Conservation (phyloP, 2,329 filamentous ascomycete species). For the Monilinia laxa region DNA sequence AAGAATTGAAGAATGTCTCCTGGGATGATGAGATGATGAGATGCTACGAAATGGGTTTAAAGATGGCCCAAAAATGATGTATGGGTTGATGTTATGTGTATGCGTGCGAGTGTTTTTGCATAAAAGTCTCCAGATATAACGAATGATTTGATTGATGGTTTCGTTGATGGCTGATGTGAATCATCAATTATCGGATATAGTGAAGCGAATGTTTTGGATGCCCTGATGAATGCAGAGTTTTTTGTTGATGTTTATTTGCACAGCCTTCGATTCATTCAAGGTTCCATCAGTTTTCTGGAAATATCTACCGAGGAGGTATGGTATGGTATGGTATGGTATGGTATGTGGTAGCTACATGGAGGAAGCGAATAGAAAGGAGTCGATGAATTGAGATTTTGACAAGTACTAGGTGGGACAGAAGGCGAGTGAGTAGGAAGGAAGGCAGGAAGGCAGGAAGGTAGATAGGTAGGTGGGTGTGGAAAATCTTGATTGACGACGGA, state of each 20-base stretch:
- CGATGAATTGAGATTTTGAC: neutral
- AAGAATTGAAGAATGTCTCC: neutral
- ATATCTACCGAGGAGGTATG: too few species aligned
- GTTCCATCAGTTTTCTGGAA: too few species aligned
- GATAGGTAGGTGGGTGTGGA: too few species aligned
- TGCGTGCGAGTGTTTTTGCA: too few species aligned
- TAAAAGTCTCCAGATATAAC: neutral
- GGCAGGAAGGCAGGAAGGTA: neutral
- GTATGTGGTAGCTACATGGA: too few species aligned
- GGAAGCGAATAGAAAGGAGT: neutral
- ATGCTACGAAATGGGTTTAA: conserved; percentile 3
- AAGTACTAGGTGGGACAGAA: neutral
- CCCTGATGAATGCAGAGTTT: conserved; percentile 2
- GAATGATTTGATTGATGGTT: conserved; percentile 13
- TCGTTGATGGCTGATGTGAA: conserved; percentile 16
- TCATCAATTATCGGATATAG: neutral
- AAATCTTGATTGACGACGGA: too few species aligned
- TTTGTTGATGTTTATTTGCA: conserved; percentile 3
- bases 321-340: too few species aligned
- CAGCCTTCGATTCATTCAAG: neutral
- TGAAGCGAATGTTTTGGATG: neutral
- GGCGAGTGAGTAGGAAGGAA: neutral
- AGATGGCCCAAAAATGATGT: neutral
- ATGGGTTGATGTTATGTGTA: neutral
- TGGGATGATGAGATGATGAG: neutral